These are phyloP conservation scores for Pyricularia pennisetigena DNA, from an alignment of 2,329 filamentous ascomycete genomes.

Conservation along the genomic window DNA sequence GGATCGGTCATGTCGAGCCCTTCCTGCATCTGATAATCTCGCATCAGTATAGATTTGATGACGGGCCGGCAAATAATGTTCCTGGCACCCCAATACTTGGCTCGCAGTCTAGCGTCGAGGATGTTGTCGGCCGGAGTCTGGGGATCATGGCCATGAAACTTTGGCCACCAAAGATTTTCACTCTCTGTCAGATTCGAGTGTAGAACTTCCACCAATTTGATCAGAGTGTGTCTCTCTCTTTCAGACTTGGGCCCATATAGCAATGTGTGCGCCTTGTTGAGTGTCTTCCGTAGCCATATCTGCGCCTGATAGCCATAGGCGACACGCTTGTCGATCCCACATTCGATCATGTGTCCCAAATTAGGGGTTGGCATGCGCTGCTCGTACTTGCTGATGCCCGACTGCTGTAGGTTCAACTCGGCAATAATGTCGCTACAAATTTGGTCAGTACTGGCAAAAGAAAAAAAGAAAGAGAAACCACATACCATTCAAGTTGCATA, in stretches of 20 bases:
- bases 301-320: constrained; percentile 53
- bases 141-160: too few species aligned
- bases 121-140: too few species aligned
- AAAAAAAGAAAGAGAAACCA: constrained; percentile 72
- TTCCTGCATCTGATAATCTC: constrained; percentile 9
- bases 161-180: too few species aligned
- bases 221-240: too few species aligned
- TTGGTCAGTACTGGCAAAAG: constrained; percentile 65
- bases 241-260: constrained; percentile 30
- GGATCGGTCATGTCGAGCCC: constrained; percentile 15
- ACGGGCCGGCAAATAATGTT: constrained; percentile 86
- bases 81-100: constrained; percentile 88
- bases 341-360: constrained; percentile 32
- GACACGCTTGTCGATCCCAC: constrained; percentile 36
- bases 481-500: constrained; percentile 81
- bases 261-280: constrained; percentile 52
- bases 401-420: constrained; percentile 63
- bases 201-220: too few species aligned
- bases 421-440: constrained; percentile 90
- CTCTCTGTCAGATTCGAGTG: too few species aligned
- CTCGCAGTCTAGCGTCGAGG: constrained; percentile 75
- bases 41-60: constrained; percentile 40
- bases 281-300: constrained; percentile 51
- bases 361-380: constrained; percentile 59
- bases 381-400: constrained; percentile 49